Evolutionary conservation across 2,329 filamentous ascomycete genomes (phyloP).

Genomic region (Ascochyta koolunga): DNA sequence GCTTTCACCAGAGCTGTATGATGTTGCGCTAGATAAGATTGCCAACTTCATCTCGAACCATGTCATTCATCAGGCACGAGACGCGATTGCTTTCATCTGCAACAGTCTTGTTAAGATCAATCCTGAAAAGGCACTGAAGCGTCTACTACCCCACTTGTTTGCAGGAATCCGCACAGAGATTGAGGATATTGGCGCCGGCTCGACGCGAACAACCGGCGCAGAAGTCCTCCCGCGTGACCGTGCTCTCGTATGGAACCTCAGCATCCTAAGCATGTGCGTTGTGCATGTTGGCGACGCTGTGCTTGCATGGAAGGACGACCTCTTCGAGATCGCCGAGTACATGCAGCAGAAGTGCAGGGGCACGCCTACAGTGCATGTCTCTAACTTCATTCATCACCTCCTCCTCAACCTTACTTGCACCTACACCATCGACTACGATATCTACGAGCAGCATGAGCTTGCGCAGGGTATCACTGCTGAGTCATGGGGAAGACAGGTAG

Average conservation of each 20-base stretch:
- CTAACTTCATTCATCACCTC: slow-evolving; percentile 96
- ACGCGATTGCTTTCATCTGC: slow-evolving; percentile 98
- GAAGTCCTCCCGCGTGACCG: slow-evolving; percentile 93
- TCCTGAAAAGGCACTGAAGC: slow-evolving; percentile 88
- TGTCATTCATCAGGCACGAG: slow-evolving; percentile 93
- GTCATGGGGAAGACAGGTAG: slow-evolving; percentile 83
- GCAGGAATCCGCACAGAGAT: slow-evolving; percentile 95
- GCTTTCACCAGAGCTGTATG: slow-evolving; percentile 90
- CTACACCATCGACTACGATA: slow-evolving; percentile 85
- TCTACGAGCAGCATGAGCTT: slow-evolving; percentile 82
- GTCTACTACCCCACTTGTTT: slow-evolving; percentile 88
- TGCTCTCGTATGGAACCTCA: slow-evolving; percentile 94
- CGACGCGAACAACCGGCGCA: slow-evolving; percentile 88
- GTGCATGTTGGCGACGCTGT: slow-evolving; percentile 94
- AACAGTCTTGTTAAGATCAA: slow-evolving; percentile 96
- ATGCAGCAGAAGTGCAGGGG: slow-evolving; percentile 97
- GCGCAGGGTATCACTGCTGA: slow-evolving; percentile 73
- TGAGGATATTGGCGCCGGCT: slow-evolving; percentile 93
- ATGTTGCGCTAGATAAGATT: slow-evolving; percentile 89
- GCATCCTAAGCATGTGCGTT: slow-evolving; percentile 96
- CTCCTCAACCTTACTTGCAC: slow-evolving; percentile 93
- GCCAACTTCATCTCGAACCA: slow-evolving; percentile 90
- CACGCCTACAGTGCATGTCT: slow-evolving; percentile 92
- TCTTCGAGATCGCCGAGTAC: slow-evolving; percentile 89
- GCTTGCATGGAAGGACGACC: slow-evolving; percentile 83